Conservation (phyloP, 2,329 filamentous ascomycete genomes). For the Calonectria crousiana region DNA sequence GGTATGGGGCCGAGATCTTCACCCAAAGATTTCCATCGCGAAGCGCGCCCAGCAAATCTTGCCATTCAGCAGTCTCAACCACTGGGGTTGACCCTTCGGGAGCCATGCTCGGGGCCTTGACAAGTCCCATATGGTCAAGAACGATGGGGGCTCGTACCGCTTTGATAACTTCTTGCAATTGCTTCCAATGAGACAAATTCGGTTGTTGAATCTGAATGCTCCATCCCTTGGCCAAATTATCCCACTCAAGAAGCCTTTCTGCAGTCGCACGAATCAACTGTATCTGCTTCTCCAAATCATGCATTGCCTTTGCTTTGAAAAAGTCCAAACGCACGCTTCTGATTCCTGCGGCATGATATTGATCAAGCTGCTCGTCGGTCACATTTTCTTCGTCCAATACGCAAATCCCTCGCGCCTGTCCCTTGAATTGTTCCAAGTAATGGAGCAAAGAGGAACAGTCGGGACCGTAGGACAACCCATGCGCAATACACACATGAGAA, state of each 20-base stretch:
- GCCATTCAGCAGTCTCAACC: conserved; percentile 4
- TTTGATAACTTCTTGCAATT: not conserved
- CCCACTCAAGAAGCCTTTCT: conserved; percentile 9
- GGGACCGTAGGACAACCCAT: conserved; percentile 16
- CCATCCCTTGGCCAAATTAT: conserved; percentile 10
- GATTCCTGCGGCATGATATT: conserved; percentile 19
- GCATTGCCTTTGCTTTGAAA: conserved; percentile 21
- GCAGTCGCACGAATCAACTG: conserved; percentile 13
- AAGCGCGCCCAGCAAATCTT: conserved; percentile 11
- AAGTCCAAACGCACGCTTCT: conserved; percentile 23
- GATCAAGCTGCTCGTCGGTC: conserved; percentile 10
- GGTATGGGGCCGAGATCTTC: conserved; percentile 21
- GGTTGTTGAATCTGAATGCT: conserved; percentile 25
- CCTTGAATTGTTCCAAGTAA: conserved; percentile 18
- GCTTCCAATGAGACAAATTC: conserved; percentile 13
- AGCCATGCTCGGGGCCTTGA: conserved; percentile 18
- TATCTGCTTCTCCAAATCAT: conserved; percentile 17
- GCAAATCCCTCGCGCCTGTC: conserved; percentile 19
- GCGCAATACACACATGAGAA: conserved; percentile 21
- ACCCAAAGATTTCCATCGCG: conserved; percentile 18
- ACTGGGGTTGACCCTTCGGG: not conserved
- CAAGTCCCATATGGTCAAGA: conserved; percentile 24
- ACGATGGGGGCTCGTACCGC: conserved; percentile 4
- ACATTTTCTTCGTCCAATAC: conserved; percentile 22
- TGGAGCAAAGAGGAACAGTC: conserved; percentile 20